Evolutionary conservation across 805 yeast species (phyloP).

Genomic region (Candida peoriensis): DNA sequence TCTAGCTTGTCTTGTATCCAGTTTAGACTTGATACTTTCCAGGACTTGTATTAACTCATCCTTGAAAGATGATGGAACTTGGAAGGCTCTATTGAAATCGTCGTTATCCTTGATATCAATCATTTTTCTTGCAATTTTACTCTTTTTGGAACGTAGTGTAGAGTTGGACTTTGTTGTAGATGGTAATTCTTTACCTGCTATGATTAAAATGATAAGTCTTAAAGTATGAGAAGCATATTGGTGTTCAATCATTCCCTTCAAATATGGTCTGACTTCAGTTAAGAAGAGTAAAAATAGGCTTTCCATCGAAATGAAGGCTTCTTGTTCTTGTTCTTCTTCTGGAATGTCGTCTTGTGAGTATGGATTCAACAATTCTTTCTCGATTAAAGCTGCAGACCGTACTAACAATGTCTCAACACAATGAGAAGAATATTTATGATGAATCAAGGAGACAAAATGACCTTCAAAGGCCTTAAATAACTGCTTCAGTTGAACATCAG

Average conservation of each 20-base stretch:
- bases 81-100: slow-evolving; percentile 61
- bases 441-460: slow-evolving; percentile 70
- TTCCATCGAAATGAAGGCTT: slow-evolving; percentile 54
- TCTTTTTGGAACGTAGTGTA: slow-evolving; percentile 73
- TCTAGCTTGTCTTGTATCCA: slow-evolving; percentile 49
- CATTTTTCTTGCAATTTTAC: slow-evolving; percentile 89
- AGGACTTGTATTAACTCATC: slow-evolving; percentile 50
- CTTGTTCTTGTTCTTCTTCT: no score
- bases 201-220: slow-evolving; percentile 61
- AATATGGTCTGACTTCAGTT: slow-evolving; percentile 57
- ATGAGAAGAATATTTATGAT: slow-evolving; percentile 91
- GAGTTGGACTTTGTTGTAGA: slow-evolving; percentile 65
- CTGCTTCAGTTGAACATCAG: slow-evolving; percentile 57
- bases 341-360: slow-evolving; percentile 29
- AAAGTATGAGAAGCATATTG: slow-evolving; percentile 88
- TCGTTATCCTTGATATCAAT: slow-evolving; percentile 78
- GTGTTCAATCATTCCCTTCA: slow-evolving; percentile 58
- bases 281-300: slow-evolving; percentile 58
- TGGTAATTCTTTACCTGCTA: slow-evolving; percentile 76
- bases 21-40: slow-evolving; percentile 29
- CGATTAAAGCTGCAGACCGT: slow-evolving; percentile 67
- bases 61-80: slow-evolving; percentile 66
- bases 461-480: slow-evolving; percentile 65
- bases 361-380: slow-evolving; percentile 58
- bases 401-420: slow-evolving; percentile 83